Conservation (phyloP, 305 asterid genomes). For the Vinca major region DNA sequence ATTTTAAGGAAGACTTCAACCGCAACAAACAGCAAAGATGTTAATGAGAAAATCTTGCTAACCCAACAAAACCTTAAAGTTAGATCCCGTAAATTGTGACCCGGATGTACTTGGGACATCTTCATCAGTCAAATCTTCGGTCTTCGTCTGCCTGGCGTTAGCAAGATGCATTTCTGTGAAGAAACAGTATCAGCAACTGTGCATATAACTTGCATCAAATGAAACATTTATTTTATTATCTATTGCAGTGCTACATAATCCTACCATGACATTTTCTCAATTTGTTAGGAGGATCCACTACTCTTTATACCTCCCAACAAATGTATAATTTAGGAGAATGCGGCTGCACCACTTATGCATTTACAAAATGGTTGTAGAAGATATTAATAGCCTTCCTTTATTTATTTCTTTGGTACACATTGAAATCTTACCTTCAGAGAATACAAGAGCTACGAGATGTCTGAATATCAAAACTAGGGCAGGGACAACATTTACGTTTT, state of each 20-base stretch:
- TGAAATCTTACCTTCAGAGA: too few species aligned
- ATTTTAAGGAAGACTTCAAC: not conserved
- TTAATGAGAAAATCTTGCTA: not conserved
- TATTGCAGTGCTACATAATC: not conserved
- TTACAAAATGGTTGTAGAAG: too few species aligned
- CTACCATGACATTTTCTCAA: not conserved
- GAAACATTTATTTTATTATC: not conserved
- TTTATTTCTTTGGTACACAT: not conserved
- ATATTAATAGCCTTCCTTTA: not conserved
- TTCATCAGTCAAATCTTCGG: conserved; percentile 58
- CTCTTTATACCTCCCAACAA: not conserved
- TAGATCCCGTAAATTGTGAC: conserved; percentile 44
- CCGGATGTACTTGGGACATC: conserved; percentile 80
- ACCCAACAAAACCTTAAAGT: conserved; percentile 39
- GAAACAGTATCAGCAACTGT: conserved; percentile 16
- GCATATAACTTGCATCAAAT: not conserved
- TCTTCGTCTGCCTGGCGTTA: conserved; percentile 60
- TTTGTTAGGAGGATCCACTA: not conserved
- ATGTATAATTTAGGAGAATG: conserved; percentile 1
- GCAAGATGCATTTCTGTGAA: conserved; percentile 74
- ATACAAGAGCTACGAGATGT: too few species aligned
- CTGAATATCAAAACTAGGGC: too few species aligned
- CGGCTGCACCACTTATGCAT: not conserved
- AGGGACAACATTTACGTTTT: not conserved
- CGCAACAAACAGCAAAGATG: conserved; percentile 7